Evolutionary conservation across 495 filamentous ascomycete species (phyloP).

Genomic region (Annulohypoxylon moriforme): DNA sequence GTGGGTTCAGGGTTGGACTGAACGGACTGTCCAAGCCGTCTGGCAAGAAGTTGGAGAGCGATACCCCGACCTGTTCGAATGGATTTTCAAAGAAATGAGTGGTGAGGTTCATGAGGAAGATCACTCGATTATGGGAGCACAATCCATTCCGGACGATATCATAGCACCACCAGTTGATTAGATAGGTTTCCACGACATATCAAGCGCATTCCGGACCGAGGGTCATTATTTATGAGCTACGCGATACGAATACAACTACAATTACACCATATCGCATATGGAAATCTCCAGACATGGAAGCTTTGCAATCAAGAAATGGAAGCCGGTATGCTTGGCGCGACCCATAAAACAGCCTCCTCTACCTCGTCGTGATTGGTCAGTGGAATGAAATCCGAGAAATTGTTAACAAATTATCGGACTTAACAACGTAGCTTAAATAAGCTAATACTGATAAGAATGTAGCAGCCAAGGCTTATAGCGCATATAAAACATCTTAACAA

Average conservation of each 20-base stretch:
- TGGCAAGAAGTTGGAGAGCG: slow-evolving; percentile 3
- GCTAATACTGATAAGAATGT: slow-evolving; percentile 17
- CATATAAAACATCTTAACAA: slow-evolving; percentile 5
- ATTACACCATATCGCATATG: no score
- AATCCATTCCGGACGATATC: neutral
- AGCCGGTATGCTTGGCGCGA: no score
- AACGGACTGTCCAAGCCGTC: slow-evolving; percentile 1
- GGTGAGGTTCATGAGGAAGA: neutral
- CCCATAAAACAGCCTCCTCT: neutral
- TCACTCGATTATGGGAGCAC: neutral
- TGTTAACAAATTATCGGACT: neutral
- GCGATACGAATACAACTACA: no score
- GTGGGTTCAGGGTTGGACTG: slow-evolving; percentile 19
- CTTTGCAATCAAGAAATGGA: neutral
- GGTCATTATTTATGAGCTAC: neutral
- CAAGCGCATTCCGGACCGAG: neutral
- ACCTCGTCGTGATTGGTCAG: neutral
- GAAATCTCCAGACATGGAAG: neutral
- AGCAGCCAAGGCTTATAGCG: slow-evolving; percentile 36
- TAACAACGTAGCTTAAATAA: no score
- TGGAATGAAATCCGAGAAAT: neutral
- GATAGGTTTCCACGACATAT: neutral
- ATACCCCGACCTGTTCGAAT: slow-evolving; percentile 10
- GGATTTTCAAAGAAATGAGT: slow-evolving; percentile 3
- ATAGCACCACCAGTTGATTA: neutral